Evolutionary conservation across 345 rosid genomes (phyloP), one percentile per base, ranked within the genome.

Genomic region (Viola odorata): DNA sequence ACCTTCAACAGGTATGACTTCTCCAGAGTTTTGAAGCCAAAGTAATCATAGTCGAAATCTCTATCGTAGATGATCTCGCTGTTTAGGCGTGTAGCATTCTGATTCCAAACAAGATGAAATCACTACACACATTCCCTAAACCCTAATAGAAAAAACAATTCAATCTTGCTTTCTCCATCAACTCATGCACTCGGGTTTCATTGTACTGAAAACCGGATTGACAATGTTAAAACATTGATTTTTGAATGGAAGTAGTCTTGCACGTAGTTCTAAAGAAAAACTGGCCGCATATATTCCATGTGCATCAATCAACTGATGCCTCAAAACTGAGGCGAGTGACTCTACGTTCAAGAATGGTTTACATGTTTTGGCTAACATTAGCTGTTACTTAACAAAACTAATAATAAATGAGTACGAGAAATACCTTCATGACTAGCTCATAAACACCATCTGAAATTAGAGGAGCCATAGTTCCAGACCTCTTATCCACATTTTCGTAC

Each of bases 21-120:
- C 78, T 91, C 94, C 37, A 91, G 91, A 12, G 96, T 91, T 73
- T 91, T 85, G 64, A 91, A 88, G 32, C 96, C 98, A 68, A 91
- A 91, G 71, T 80, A 91, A 72, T 91, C 91, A 60, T 91, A 85
- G 49, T 88, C 96, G 71, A 86, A 88, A 61, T 91, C 98, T 4
- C 95, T 80, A 57, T 86, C 91, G 54, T 88, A 88, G 57, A 88
- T 82, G 42, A 91, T 86, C 74, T 88, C 98, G 70, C 98, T 83
- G 75, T 88, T 96, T 74, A 88, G 53, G 42, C 79, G 62, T 55
- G 78, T 71, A 62, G 91, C 90, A 81, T 88, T 83, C 96, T 88
- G 77, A 58, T 52, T 37, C 38, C 42, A 44, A 52, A 32, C 38
- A 37, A 40, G 13, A 45, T 58, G 3, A 13, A 14, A 12, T 4